phyloP scores from a whole-genome alignment of 768 basidiomycete species.

The Flagelloscypha sp. region DNA sequence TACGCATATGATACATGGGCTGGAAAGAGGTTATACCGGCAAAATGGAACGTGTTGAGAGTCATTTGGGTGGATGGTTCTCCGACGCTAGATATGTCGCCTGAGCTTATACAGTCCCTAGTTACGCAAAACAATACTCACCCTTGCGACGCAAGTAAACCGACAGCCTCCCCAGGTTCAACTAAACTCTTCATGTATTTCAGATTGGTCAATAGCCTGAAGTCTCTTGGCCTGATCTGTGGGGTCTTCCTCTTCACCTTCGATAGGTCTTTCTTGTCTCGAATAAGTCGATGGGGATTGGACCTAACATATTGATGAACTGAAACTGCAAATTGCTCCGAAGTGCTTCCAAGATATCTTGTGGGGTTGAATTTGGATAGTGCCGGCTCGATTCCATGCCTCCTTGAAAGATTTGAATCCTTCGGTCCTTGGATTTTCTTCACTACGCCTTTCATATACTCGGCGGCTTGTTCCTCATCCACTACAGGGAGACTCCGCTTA shows the following conservation, averaged over 20 bases:
- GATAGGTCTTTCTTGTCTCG: slow-evolving; percentile 31
- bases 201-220: slow-evolving; percentile 84
- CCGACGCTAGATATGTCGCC: slow-evolving; percentile 60
- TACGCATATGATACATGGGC: background rate
- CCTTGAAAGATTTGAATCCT: slow-evolving; percentile 35
- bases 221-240: slow-evolving; percentile 38
- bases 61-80: slow-evolving; percentile 99
- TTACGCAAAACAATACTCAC: slow-evolving; percentile 50
- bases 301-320: slow-evolving; percentile 68
- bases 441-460: slow-evolving; percentile 86
- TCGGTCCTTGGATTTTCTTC: slow-evolving; percentile 54
- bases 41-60: slow-evolving; percentile 98
- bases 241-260: slow-evolving; percentile 34
- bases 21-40: slow-evolving; percentile 54
- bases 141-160: slow-evolving; percentile 95
- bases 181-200: slow-evolving; percentile 88
- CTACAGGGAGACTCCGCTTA: slow-evolving; percentile 40
- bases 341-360: slow-evolving; percentile 75
- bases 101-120: too few relatives aligned
- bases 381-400: slow-evolving; percentile 62
- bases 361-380: slow-evolving; percentile 70
- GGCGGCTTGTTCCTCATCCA: slow-evolving; percentile 61
- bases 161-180: slow-evolving; percentile 98
- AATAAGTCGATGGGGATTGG: slow-evolving; percentile 55
- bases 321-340: slow-evolving; percentile 86